Evolutionary conservation across 1,139 yeast species (phyloP), one percentile per base, ranked within the genome.

Genomic region (Ogataea hybrid): DNA sequence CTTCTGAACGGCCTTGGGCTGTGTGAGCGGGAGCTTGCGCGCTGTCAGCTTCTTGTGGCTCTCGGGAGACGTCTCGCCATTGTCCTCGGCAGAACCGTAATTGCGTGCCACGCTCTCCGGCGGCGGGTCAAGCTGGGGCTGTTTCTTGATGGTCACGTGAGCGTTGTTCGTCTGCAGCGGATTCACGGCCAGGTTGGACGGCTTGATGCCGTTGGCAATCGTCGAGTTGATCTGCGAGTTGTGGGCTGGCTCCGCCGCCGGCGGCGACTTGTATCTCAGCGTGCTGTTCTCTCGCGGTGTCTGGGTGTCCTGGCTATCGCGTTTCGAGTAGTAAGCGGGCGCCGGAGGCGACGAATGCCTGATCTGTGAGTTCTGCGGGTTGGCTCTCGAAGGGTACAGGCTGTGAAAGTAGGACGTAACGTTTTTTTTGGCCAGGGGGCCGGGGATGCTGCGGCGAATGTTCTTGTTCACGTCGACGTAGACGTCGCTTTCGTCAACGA

Each of bases 401-500:
- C 75, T 71, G 60, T 83, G 90, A 55, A 84, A 68, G 58, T 83
- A 84, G 9, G 81, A 73, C 5, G 88, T 76, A 52, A 83, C 71
- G 56, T 83, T 81, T 53, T 89, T 71, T 59, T 83, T 84, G 14
- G 86, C 73, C 49, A 88, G 69, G 1, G 96, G 96, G 2, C 95
- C 95, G 1, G 96, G 96, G 51, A 81, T 81, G 25, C 77, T 75
- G 56, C 96, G 73, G 61, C 84, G 84, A 58, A 89, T 88, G 54
- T 87, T 85, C 53, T 85, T 85, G 63, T 88, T 89, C 50, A 90
- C 86, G 64, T 89, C 97, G 46, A 90, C 77, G 59, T 85, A 90
- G 20, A 90, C 97, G 61, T 92, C 98, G n/a, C 90, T 81, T 64
- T 92, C 98, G 61, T 92, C 98, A 39, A 92, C 90, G 57, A 92